A percentile compares a stretch with the other conserved stretches of the same genome.
Conservation (phyloP, 164 flowering plant species). For the Malania oleifera region DNA sequence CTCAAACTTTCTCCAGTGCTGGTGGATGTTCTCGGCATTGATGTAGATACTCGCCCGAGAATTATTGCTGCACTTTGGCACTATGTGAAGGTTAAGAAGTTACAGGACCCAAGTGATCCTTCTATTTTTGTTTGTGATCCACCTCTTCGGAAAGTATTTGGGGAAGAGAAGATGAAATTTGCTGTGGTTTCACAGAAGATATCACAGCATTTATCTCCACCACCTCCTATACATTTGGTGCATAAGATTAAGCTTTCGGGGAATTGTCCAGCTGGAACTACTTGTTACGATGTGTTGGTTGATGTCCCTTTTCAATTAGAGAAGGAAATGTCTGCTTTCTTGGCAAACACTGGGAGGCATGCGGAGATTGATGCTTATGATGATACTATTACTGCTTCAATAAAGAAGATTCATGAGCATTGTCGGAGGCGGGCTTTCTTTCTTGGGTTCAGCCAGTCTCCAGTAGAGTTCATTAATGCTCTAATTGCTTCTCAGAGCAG, state of each 20-base stretch:
- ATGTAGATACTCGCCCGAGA: constrained; percentile 72
- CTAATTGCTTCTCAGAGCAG: constrained; percentile 76
- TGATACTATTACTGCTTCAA: constrained; percentile 55
- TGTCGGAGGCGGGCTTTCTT: constrained; percentile 70
- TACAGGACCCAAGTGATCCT: constrained; percentile 63
- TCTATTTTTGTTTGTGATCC: constrained; percentile 67
- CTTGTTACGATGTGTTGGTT: constrained; percentile 75
- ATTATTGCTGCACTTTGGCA: constrained; percentile 80
- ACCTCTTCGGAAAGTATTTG: constrained; percentile 71
- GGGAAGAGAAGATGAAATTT: constrained; percentile 80
- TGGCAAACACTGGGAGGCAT: constrained; percentile 48
- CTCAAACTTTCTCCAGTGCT: constrained; percentile 63
- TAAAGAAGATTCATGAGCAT: constrained; percentile 79
- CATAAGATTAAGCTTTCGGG: constrained; percentile 82
- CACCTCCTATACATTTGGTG: constrained; percentile 68
- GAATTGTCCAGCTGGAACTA: constrained; percentile 56
- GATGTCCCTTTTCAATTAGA: constrained; percentile 68
- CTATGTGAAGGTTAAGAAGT: constrained; percentile 62
- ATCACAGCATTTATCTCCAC: constrained; percentile 59
- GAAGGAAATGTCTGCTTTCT: constrained; percentile 61
- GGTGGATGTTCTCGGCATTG: constrained; percentile 70
- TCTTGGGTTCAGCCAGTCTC: constrained; percentile 89
- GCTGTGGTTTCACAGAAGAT: constrained; percentile 55
- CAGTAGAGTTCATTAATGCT: constrained; percentile 82
- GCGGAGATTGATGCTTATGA: constrained; percentile 77